A percentile compares a stretch with the other conserved stretches of the same genome.
phyloP scores from a whole-genome alignment of 2,329 filamentous ascomycete genomes.

The Aspergillus ruber region DNA sequence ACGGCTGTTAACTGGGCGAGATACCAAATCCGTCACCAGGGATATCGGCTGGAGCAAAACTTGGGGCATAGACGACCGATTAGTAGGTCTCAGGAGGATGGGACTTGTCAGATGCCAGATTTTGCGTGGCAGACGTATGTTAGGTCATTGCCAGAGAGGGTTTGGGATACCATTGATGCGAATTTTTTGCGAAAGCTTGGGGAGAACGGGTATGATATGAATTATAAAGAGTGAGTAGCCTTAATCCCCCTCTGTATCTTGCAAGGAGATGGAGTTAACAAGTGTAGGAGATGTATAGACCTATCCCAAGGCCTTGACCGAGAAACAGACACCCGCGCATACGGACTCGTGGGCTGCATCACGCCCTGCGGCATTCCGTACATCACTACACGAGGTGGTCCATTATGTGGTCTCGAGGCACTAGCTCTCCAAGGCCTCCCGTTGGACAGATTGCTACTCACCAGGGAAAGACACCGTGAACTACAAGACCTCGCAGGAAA shows the following conservation, averaged over 20 bases:
- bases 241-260: not conserved
- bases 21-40: constrained; percentile 56
- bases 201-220: constrained; percentile 48
- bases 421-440: constrained; percentile 64
- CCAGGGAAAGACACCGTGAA: constrained; percentile 54
- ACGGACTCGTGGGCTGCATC: constrained; percentile 60
- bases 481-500: constrained; percentile 69
- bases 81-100: constrained; percentile 54
- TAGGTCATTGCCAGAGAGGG: constrained; percentile 49
- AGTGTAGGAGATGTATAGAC: constrained; percentile 46
- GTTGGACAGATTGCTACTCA: constrained; percentile 56
- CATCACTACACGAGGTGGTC: constrained; percentile 54
- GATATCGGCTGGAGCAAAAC: constrained; percentile 44
- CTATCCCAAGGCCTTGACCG: constrained; percentile 69
- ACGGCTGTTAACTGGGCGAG: constrained; percentile 24
- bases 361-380: constrained; percentile 61
- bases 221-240: constrained; percentile 48
- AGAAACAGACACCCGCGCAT: constrained; percentile 39
- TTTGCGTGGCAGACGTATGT: constrained; percentile 50
- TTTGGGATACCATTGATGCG: constrained; percentile 62
- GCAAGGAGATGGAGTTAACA: not conserved
- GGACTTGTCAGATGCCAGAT: constrained; percentile 49
- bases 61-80: constrained; percentile 53
- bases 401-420: constrained; percentile 57
- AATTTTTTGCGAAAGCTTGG: constrained; percentile 47